Evolutionary conservation across 202 grass and related monocot genomes (phyloP).

Genomic region (Zoysia matrella): DNA sequence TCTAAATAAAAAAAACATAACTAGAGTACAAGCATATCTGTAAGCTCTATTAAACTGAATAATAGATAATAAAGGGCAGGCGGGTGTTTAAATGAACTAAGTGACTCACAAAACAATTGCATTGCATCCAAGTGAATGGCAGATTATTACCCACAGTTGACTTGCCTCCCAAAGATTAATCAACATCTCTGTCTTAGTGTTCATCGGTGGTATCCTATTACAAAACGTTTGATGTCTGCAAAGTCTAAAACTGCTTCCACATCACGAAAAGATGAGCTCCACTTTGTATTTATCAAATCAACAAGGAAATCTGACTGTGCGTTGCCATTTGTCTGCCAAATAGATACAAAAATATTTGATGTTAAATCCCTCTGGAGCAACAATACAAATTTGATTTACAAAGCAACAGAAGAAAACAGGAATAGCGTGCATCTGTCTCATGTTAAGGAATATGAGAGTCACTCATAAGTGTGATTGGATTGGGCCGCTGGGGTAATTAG

Average conservation of each 20-base stretch:
- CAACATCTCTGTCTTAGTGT: slow-evolving; percentile 1
- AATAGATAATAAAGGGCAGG: not conserved
- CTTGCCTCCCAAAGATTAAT: slow-evolving; percentile 28
- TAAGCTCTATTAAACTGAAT: not conserved
- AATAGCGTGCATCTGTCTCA: slow-evolving; percentile 2
- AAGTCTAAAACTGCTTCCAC: slow-evolving; percentile 73
- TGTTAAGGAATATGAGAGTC: not conserved
- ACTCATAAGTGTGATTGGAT: not conserved
- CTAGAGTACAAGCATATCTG: not conserved
- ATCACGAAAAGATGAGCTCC: slow-evolving; percentile 56
- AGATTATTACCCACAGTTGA: slow-evolving; percentile 42
- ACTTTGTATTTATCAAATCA: slow-evolving; percentile 64
- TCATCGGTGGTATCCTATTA: slow-evolving; percentile 73
- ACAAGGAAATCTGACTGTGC: slow-evolving; percentile 76
- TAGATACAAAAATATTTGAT: slow-evolving; percentile 16
- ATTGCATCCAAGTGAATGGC: slow-evolving; percentile 25
- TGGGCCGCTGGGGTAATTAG: not conserved
- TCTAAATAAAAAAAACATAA: not conserved
- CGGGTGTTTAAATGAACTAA: not conserved
- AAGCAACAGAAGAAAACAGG: slow-evolving; percentile 31
- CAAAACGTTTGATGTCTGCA: slow-evolving; percentile 76
- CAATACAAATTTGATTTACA: slow-evolving; percentile 22
- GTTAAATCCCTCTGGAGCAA: slow-evolving; percentile 24
- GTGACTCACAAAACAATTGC: not conserved
- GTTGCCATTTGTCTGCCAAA: slow-evolving; percentile 85